phyloP scores from a whole-genome alignment of 148 eudicot species.

The Spergularia marina region DNA sequence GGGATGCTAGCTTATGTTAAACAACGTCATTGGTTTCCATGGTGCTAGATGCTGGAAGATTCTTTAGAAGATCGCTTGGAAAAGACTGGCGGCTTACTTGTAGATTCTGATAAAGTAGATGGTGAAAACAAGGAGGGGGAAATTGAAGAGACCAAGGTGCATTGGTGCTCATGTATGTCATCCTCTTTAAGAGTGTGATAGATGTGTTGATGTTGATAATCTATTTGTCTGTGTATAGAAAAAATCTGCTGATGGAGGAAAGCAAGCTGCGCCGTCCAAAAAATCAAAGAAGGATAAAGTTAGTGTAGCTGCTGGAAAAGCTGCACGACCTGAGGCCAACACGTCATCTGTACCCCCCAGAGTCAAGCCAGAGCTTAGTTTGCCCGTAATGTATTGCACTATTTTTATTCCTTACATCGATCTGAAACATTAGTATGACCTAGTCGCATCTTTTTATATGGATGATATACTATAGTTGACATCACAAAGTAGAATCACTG shows the following conservation, averaged over 20 bases:
- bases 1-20: neutral
- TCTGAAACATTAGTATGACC: neutral
- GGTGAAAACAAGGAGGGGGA: conserved; percentile 83
- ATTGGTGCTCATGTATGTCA: conserved; percentile 15
- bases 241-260: conserved; percentile 79
- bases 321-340: conserved; percentile 57
- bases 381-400: conserved; percentile 67
- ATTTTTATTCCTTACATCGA: neutral
- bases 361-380: conserved; percentile 88
- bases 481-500: neutral
- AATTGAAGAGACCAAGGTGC: conserved; percentile 79
- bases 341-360: conserved; percentile 62
- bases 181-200: conserved; percentile 3
- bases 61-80: conserved; percentile 87
- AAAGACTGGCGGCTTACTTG: conserved; percentile 59
- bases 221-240: conserved; percentile 43
- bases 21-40: neutral
- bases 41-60: conserved; percentile 76
- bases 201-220: conserved; percentile 6
- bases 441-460: neutral
- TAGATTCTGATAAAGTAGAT: conserved; percentile 78
- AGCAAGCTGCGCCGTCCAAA: conserved; percentile 75
- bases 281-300: conserved; percentile 87
- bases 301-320: conserved; percentile 58
- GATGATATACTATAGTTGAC: neutral